Conservation (phyloP, 192 early-diverging fungal species). For the Phycomyces nitens region DNA sequence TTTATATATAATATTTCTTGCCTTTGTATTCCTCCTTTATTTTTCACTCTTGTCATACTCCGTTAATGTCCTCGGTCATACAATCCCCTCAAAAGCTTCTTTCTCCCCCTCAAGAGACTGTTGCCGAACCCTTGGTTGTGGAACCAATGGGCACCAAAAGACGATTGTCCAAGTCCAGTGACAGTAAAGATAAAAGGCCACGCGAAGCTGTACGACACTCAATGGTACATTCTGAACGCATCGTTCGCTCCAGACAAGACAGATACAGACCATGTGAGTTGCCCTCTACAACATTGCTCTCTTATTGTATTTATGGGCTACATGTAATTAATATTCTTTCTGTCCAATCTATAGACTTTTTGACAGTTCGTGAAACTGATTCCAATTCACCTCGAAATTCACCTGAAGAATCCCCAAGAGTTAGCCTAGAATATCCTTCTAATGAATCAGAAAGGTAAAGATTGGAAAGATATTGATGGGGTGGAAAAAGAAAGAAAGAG, state of each 20-base stretch:
- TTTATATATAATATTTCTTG: neutral
- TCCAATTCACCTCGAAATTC: no score
- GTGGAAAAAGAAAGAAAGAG: no score
- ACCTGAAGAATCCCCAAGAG: no score
- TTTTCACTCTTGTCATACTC: neutral
- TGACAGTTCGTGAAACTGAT: no score
- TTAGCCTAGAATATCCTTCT: no score
- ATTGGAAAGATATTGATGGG: no score
- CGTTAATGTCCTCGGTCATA: neutral
- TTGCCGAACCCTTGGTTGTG: neutral
- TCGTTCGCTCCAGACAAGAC: neutral
- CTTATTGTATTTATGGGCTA: constrained; percentile 18
- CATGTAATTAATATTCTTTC: neutral
- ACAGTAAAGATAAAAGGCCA: neutral
- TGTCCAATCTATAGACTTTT: no score
- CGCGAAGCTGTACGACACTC: neutral
- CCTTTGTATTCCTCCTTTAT: neutral
- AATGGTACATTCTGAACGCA: neutral
- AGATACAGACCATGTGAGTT: constrained; percentile 10
- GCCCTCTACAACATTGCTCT: constrained; percentile 24
- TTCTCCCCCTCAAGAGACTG: no score
- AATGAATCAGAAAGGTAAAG: no score
- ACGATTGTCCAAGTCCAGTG: neutral
- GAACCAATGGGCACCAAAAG: neutral
- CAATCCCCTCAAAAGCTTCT: neutral